Conservation (phyloP, 1,139 yeast genomes). For the Yamadazyma trypodendri region DNA sequence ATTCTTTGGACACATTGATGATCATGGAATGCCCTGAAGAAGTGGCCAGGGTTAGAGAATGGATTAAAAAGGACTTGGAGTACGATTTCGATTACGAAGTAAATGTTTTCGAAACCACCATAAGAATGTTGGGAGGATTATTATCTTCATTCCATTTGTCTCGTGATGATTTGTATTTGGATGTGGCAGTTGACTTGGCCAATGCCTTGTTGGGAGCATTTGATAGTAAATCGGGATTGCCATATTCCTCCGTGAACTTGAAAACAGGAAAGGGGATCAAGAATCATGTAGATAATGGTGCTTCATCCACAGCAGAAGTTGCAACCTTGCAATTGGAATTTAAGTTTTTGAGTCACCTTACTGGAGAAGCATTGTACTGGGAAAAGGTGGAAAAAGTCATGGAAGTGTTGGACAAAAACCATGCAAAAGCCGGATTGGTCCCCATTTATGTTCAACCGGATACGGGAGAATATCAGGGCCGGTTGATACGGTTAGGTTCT, state of each 20-base stretch:
- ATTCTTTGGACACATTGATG: slow-evolving; percentile 79
- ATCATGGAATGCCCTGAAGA: slow-evolving; percentile 76
- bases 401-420: slow-evolving; percentile 55
- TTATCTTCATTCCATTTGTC: slow-evolving; percentile 78
- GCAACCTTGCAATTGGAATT: slow-evolving; percentile 87
- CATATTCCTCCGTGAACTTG: slow-evolving; percentile 77
- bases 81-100: slow-evolving; percentile 66
- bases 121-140: slow-evolving; percentile 90
- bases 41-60: slow-evolving; percentile 60
- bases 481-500: slow-evolving; percentile 75
- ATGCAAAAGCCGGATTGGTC: slow-evolving; percentile 72
- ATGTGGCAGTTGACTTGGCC: slow-evolving; percentile 76
- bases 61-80: slow-evolving; percentile 62
- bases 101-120: slow-evolving; percentile 89
- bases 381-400: slow-evolving; percentile 71
- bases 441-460: slow-evolving; percentile 81
- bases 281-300: slow-evolving; percentile 63
- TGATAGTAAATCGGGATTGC: slow-evolving; percentile 63
- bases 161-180: slow-evolving; percentile 66
- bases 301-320: slow-evolving; percentile 85
- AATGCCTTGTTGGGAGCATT: slow-evolving; percentile 68
- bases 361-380: slow-evolving; percentile 83
- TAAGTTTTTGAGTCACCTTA: slow-evolving; percentile 75
- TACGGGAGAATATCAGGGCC: slow-evolving; percentile 66
- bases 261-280: slow-evolving; percentile 57